Percentiles rank a stretch among this genome's conserved stretches.
Evolutionary conservation across 805 yeast species (phyloP).

Genomic region (Spathaspora sp.): DNA sequence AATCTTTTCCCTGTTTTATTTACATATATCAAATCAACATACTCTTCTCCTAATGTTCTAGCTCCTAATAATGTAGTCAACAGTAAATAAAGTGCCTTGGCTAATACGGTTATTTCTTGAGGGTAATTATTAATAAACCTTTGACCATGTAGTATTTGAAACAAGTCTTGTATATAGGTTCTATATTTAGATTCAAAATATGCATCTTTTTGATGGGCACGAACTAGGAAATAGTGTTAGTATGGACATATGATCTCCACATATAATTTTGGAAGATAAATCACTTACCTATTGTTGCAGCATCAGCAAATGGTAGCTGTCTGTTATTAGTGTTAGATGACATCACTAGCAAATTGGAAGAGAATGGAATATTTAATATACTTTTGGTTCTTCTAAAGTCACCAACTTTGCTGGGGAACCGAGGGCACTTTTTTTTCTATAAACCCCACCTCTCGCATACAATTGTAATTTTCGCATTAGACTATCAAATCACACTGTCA

Average conservation of each 20-base stretch:
- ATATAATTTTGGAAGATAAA: not conserved
- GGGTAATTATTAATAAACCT: conserved; percentile 62
- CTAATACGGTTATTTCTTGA: conserved; percentile 54
- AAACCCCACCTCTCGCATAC: not conserved
- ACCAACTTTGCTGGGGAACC: not conserved
- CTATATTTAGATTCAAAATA: conserved; percentile 59
- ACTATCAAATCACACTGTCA: no score
- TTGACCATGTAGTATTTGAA: conserved; percentile 56
- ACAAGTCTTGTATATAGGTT: conserved; percentile 51
- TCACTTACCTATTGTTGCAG: conserved; percentile 77
- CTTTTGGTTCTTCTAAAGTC: not conserved
- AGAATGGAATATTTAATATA: no score
- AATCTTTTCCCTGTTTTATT: conserved; percentile 47
- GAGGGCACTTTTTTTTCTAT: not conserved
- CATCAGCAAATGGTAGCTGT: conserved; percentile 68
- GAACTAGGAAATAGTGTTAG: conserved; percentile 43
- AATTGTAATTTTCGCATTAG: no score
- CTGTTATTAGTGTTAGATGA: not conserved
- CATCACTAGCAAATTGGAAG: not conserved
- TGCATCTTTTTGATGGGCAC: conserved; percentile 88
- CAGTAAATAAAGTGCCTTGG: conserved; percentile 61
- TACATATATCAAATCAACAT: conserved; percentile 76
- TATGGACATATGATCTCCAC: not conserved
- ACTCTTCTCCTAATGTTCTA: conserved; percentile 91
- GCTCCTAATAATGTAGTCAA: conserved; percentile 75